These are phyloP conservation scores for Rhodamnia argentea DNA, from an alignment of 345 rosid genomes.

Conservation along the genomic window DNA sequence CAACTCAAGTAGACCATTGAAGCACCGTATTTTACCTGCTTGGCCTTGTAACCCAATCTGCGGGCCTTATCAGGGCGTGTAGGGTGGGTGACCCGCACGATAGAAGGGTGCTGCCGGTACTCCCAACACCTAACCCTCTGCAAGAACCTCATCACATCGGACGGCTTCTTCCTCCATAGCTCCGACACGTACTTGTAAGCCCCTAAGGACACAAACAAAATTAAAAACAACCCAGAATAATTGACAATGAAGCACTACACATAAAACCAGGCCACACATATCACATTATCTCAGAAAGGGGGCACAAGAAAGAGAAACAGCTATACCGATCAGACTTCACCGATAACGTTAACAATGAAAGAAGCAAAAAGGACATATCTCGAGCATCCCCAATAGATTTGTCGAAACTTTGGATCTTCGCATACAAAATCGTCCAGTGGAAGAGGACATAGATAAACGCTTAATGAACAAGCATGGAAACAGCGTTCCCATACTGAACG, in stretches of 20 bases:
- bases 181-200: slow-evolving; percentile 96
- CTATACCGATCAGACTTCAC: neutral
- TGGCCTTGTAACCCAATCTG: slow-evolving; percentile 93
- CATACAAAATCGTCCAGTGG: neutral
- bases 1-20: neutral
- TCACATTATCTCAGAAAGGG: neutral
- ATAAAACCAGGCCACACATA: neutral
- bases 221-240: neutral
- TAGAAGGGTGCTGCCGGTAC: slow-evolving; percentile 90
- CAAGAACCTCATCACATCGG: slow-evolving; percentile 95
- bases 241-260: neutral
- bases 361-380: neutral
- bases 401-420: neutral
- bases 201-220: slow-evolving; percentile 25
- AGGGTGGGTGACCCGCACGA: slow-evolving; percentile 77
- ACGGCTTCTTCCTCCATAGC: slow-evolving; percentile 99
- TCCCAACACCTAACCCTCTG: slow-evolving; percentile 99
- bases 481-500: neutral
- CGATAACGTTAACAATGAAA: neutral
- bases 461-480: neutral
- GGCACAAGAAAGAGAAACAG: neutral
- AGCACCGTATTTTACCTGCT: slow-evolving; percentile 43
- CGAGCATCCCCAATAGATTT: neutral
- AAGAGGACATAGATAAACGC: neutral
- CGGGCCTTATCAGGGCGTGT: slow-evolving; percentile 99